A percentile compares a stretch with the other conserved stretches of the same genome.
Conservation (phyloP, 768 basidiomycete genomes). For the Naganishia vishniacii region DNA sequence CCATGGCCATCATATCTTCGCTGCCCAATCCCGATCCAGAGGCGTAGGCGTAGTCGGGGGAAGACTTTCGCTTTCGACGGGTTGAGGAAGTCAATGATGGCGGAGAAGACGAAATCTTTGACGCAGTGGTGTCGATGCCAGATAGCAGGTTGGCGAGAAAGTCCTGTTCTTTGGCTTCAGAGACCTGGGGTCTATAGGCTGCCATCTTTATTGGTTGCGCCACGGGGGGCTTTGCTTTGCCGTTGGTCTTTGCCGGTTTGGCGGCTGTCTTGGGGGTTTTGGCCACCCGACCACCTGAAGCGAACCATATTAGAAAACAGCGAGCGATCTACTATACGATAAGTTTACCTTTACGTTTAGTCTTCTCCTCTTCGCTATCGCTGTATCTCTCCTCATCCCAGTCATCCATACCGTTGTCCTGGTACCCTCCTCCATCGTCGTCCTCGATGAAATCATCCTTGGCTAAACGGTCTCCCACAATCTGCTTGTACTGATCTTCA, state of each 20-base stretch:
- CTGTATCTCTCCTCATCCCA: slow-evolving; percentile 64
- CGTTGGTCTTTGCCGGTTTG: slow-evolving; percentile 53
- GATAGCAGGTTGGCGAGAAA: slow-evolving; percentile 80
- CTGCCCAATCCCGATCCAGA: slow-evolving; percentile 19
- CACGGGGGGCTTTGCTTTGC: slow-evolving; percentile 54
- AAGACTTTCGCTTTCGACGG: slow-evolving; percentile 56
- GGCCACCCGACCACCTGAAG: slow-evolving; percentile 1
- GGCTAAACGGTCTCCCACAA: slow-evolving; percentile 76
- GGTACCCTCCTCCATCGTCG: slow-evolving; percentile 83
- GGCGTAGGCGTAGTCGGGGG: slow-evolving; percentile 33
- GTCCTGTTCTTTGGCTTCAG: slow-evolving; percentile 75
- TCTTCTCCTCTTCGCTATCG: slow-evolving; percentile 53
- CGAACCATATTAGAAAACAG: background rate
- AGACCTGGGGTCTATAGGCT: slow-evolving; percentile 71
- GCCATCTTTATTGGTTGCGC: slow-evolving; percentile 46
- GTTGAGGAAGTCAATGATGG: slow-evolving; percentile 7
- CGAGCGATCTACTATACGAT: background rate
- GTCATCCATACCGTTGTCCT: slow-evolving; percentile 95
- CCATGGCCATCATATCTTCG: slow-evolving; percentile 10
- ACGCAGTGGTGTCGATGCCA: slow-evolving; percentile 37
- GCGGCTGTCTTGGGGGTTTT: slow-evolving; percentile 25
- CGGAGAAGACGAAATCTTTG: slow-evolving; percentile 23
- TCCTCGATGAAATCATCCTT: slow-evolving; percentile 92
- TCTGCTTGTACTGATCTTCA: slow-evolving; percentile 77
- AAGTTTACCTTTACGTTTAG: slow-evolving; percentile 1